A percentile compares a stretch with the other conserved stretches of the same genome.
phyloP scores from a whole-genome alignment of 2,329 filamentous ascomycete species.

The Pyrenophora tritici-repentis region DNA sequence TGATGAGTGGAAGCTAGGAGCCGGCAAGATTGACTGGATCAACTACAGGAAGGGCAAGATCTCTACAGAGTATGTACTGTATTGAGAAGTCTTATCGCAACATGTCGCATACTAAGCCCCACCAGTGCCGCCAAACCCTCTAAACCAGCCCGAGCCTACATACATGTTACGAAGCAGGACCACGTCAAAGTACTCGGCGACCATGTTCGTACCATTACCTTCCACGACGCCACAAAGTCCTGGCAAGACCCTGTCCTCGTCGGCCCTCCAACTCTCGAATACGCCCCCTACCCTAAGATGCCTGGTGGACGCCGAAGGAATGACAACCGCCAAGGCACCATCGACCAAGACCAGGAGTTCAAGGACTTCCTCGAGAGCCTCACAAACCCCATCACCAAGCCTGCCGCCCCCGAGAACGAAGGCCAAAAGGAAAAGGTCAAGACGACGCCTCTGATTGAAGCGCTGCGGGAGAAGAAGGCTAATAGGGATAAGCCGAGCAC shows the following conservation, averaged over 20 bases:
- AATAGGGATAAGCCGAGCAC: slow-evolving; percentile 64
- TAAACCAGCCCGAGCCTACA: slow-evolving; percentile 76
- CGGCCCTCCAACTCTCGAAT: slow-evolving; percentile 79
- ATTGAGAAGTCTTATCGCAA: not conserved
- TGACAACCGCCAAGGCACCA: slow-evolving; percentile 88
- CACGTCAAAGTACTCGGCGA: slow-evolving; percentile 71
- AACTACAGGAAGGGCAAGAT: slow-evolving; percentile 75
- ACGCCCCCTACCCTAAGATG: slow-evolving; percentile 81
- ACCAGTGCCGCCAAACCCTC: slow-evolving; percentile 74
- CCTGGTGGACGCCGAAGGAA: slow-evolving; percentile 74
- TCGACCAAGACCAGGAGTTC: slow-evolving; percentile 95
- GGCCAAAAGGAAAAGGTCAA: slow-evolving; percentile 67
- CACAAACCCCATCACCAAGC: slow-evolving; percentile 71
- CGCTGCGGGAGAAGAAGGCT: slow-evolving; percentile 88
- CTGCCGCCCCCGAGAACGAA: slow-evolving; percentile 58
- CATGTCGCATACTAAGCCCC: not conserved
- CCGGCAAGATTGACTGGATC: slow-evolving; percentile 84
- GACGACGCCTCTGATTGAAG: slow-evolving; percentile 88
- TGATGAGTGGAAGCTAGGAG: slow-evolving; percentile 78
- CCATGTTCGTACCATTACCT: slow-evolving; percentile 68
- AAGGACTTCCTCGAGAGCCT: slow-evolving; percentile 89
- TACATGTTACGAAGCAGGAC: slow-evolving; percentile 76
- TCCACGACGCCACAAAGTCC: slow-evolving; percentile 82
- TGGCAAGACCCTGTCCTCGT: slow-evolving; percentile 73
- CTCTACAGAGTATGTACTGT: slow-evolving; percentile 73